phyloP scores from a whole-genome alignment of 179 eudicot genomes.

The Actinidia polygama region DNA sequence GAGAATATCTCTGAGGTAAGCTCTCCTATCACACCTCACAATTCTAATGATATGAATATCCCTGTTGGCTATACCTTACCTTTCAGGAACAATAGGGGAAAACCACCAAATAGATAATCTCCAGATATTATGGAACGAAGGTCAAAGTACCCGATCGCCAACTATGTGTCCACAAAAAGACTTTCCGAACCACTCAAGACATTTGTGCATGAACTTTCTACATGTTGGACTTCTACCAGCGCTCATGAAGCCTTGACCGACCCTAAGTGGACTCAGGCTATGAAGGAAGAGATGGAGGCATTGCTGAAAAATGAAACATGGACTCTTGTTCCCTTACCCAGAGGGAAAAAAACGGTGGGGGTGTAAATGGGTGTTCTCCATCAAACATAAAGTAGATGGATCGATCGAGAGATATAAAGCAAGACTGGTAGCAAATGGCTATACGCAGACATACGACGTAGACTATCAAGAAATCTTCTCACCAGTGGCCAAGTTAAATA shows the following conservation, averaged over 20 bases:
- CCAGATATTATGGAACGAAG: no score
- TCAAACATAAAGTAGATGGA: background rate
- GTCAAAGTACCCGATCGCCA: no score
- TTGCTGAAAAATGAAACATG: background rate
- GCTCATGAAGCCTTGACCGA: background rate
- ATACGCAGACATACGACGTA: background rate
- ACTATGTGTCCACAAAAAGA: background rate
- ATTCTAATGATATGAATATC: background rate
- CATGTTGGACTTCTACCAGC: background rate
- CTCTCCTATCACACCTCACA: background rate
- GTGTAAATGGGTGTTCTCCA: background rate
- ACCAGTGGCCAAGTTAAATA: background rate
- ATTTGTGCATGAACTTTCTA: background rate
- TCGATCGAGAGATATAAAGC: background rate
- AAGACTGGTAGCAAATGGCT: background rate
- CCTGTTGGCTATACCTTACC: background rate
- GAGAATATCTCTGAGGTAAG: background rate
- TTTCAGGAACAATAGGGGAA: background rate
- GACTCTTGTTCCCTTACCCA: background rate
- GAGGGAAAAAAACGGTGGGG: background rate
- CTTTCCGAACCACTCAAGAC: background rate
- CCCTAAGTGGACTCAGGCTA: background rate
- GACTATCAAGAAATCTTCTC: background rate
- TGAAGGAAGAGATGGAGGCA: background rate
- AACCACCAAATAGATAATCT: constrained; percentile 3